Evolutionary conservation across 257 asterid species (phyloP), one percentile per base, ranked within the genome.

Genomic region (Rubia yunnanensis): DNA sequence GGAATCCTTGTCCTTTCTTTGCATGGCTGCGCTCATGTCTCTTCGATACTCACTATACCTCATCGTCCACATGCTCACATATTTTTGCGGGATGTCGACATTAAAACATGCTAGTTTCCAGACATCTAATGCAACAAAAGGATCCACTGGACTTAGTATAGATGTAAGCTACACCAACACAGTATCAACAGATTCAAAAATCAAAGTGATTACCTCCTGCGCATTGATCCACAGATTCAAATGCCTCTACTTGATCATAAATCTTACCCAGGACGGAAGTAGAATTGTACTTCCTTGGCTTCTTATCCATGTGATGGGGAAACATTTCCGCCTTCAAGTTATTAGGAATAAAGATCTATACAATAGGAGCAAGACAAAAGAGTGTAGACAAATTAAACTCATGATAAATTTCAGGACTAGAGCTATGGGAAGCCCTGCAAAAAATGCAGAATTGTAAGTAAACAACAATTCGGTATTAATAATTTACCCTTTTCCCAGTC

Each of bases 401-500:
- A 41, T 41, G n/a, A 41, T 41, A 5, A 13, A 41, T 5, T 41
- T 13, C 49, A 15, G 49, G n/a, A 14, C 50, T 44, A 44, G 5
- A 44, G 50, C 50, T 38, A 38, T 38, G 15, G 7, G 7, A n/a
- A 41, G 50, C 20, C 50, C 50, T 44, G 14, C 6, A 14, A 24
- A 27, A 23, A 66, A 26, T 35, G 18, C 59, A 4, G 65, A 60
- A 34, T 27, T 1, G 30, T 17, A 26, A 18, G 50, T 14, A 24
- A 64, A 46, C 22, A 48, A 64, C 18, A 44, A 49, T 60, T 60
- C 10, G 9, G 41, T 23, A 17, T 20, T 32, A 15, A 17, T 20
- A 57, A 67, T 62, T 65, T 14, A 88, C 96, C 97, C 72, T 86
- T 72, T 85, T 84, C 52, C 97, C 97, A 79, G 83, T 90, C 77